A percentile compares a stretch with the other conserved stretches of the same genome.
These are phyloP conservation scores for Trichoderma hamatum DNA, from an alignment of 2,329 filamentous ascomycete genomes.

Conservation along the genomic window DNA sequence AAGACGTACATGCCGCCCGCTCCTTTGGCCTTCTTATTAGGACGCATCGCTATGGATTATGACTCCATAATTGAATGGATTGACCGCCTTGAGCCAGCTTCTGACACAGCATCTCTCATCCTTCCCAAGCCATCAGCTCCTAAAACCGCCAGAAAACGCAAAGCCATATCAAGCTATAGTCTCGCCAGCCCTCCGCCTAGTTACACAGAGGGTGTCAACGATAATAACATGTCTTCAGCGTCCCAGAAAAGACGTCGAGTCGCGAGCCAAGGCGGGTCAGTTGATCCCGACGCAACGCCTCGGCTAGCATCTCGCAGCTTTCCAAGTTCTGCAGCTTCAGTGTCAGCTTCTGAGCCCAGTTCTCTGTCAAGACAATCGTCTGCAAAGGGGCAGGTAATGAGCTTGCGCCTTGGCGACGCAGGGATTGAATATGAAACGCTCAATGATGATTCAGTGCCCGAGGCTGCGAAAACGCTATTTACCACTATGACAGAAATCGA, in stretches of 20 bases:
- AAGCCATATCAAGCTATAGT: neutral
- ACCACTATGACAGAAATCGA: neutral
- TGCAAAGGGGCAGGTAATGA: neutral
- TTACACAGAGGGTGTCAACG: neutral
- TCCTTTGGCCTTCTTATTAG: no score
- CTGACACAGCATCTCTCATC: neutral
- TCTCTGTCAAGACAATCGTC: neutral
- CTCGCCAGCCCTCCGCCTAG: neutral
- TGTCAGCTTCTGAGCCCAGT: neutral
- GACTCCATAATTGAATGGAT: no score
- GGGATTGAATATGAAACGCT: neutral
- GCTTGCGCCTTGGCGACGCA: neutral
- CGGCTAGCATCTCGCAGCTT: neutral
- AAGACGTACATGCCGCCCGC: no score
- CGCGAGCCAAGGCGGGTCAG: no score
- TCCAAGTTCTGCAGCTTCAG: neutral
- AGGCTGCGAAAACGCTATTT: neutral
- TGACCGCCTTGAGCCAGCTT: no score
- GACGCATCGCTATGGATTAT: no score
- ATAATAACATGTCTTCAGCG: neutral
- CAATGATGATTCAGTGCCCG: neutral
- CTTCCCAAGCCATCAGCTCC: neutral
- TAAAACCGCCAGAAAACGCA: neutral
- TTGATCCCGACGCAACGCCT: neutral
- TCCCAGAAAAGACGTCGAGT: neutral